Evolutionary conservation across 768 basidiomycete species (phyloP).

Genomic region (Coprinopsis marcescibilis): DNA sequence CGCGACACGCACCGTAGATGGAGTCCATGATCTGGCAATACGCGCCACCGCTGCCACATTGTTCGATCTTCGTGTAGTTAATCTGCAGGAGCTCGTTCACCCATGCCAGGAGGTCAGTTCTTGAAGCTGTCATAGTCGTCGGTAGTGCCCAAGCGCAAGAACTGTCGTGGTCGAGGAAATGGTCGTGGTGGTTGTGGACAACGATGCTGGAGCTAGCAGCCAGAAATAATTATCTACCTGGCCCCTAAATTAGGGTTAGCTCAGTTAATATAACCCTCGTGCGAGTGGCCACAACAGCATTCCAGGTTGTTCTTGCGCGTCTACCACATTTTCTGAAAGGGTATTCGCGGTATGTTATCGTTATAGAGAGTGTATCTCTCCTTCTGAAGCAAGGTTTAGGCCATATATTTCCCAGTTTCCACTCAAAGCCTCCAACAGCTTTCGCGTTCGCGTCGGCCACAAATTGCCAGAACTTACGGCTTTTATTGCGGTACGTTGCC

Average conservation of each 20-base stretch:
- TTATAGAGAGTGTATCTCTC: too few species aligned
- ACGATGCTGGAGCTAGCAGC: conserved; percentile 1
- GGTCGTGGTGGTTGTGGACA: conserved; percentile 2
- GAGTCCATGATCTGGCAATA: conserved; percentile 97
- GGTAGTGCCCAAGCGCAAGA: not conserved
- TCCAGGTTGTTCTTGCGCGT: too few species aligned
- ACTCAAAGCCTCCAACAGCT: too few species aligned
- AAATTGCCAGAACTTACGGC: too few species aligned
- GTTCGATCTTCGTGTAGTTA: conserved; percentile 89
- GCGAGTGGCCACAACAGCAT: too few species aligned
- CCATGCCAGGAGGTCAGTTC: conserved; percentile 88
- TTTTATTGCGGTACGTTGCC: too few species aligned
- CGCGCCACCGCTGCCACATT: conserved; percentile 85
- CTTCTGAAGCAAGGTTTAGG: too few species aligned
- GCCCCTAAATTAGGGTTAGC: not conserved
- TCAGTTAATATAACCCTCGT: too few species aligned
- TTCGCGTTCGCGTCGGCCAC: too few species aligned
- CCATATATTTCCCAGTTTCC: too few species aligned
- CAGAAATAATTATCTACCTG: not conserved
- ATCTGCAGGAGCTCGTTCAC: conserved; percentile 89
- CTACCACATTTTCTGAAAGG: too few species aligned
- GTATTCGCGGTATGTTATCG: too few species aligned
- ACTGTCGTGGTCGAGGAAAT: not conserved
- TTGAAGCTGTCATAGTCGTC: conserved; percentile 55
- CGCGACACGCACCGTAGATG: conserved; percentile 65